Percentiles rank a stretch among this genome's conserved stretches.
Conservation (phyloP, 306 rosid genomes). For the Fagus sylvatica region DNA sequence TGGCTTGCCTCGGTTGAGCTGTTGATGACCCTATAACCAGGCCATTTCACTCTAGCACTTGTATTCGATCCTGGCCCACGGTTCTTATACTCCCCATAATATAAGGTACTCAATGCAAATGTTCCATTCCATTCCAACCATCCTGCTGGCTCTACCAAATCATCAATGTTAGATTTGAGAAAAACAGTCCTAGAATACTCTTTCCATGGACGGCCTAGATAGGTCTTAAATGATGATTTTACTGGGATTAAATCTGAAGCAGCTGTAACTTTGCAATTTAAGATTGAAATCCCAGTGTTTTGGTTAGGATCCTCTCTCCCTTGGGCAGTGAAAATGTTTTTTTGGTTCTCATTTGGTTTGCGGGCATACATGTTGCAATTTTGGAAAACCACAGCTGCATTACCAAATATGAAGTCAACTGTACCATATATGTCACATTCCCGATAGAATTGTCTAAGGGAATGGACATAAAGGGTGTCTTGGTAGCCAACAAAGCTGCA, state of each 20-base stretch:
- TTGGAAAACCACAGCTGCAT: constrained; percentile 75
- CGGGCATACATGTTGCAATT: constrained; percentile 83
- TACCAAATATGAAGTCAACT: constrained; percentile 80
- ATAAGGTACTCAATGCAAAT: constrained; percentile 66
- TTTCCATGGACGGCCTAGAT: constrained; percentile 90
- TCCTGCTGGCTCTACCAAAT: constrained; percentile 58
- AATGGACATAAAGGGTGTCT: constrained; percentile 92
- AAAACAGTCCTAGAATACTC: constrained; percentile 66
- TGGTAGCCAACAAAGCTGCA: constrained; percentile 90
- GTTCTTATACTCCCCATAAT: constrained; percentile 75
- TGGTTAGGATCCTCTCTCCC: constrained; percentile 87
- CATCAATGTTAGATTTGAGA: constrained; percentile 49
- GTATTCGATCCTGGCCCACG: constrained; percentile 71
- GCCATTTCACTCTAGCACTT: constrained; percentile 63
- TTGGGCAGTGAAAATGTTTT: constrained; percentile 81
- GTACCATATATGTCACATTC: constrained; percentile 89
- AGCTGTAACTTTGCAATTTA: constrained; percentile 64
- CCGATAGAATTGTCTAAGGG: constrained; percentile 85
- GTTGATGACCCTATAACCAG: constrained; percentile 72
- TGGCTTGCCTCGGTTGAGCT: constrained; percentile 55
- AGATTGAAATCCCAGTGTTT: constrained; percentile 73
- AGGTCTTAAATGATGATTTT: constrained; percentile 42
- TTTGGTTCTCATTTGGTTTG: constrained; percentile 54
- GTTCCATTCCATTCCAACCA: constrained; percentile 86
- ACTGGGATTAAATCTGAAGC: constrained; percentile 63